Base-by-base conservation (phyloP, 139 green algal genomes). In the Picochlorum sp. region DNA sequence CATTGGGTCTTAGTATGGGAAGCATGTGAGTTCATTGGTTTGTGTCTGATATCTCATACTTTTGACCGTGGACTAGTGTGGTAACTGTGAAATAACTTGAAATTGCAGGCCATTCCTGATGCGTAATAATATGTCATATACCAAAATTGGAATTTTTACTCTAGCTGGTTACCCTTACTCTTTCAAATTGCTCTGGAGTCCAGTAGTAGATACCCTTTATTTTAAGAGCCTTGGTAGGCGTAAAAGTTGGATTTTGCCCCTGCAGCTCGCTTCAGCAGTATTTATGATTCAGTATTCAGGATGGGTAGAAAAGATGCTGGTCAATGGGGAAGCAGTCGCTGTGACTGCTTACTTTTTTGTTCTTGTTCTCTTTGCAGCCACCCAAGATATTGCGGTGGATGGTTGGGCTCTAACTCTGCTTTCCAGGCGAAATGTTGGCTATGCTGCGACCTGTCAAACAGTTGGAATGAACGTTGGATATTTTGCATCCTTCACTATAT, bases 301-400 rank as follows among this genome's bases (percentile, higher is more conserved):
- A 39, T 74, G 61, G 70, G 62, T 67, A 32, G 61, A 78, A 44
- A 28, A 33, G 12, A 55, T 49, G 33, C 59, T 74, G 18, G 22
- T 83, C 5, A 47, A 61, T 25, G 79, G 78, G 6, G 77, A 91
- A 53, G 76, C 93, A 3, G 41, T 39, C 0, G 32, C 55, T 7
- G 72, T 95, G 10, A 94, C 87, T 6, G 52, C 33, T 5, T 70
- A 94, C 10, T 95, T 96, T 73, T 86, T 91, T 52, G 44, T 80
- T 3, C 76, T 95, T 40, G 85, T 95, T 35, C 62, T 95, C 31
- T 71, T 95, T 51, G 85, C 84, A 24, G 89, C 89, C 22, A 96
- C 89, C 8, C 89, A 96, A 69, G 89, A 96, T 77, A 91, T 96
- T 50, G 85, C 85, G 12, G 86, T 96, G 29, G 89, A 96, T 66